Evolutionary conservation across 306 rosid genomes (phyloP), one percentile per base, ranked within the genome.

Genomic region (Malus fusca): DNA sequence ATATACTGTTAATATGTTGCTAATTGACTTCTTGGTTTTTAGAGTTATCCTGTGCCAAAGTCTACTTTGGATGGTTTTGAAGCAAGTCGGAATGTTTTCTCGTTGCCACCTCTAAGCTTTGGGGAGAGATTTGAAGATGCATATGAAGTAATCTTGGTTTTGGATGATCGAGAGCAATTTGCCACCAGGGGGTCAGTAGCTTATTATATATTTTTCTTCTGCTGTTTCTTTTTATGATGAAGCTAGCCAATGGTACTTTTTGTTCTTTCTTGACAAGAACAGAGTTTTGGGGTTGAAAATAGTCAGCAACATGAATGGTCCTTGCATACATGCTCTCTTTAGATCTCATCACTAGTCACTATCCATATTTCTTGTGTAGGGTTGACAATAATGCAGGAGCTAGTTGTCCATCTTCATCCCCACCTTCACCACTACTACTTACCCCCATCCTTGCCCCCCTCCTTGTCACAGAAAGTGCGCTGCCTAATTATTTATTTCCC

Each of bases 81-180:
- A 79, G 82, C 82, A 55, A 86, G 77, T 84, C 53, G 66, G 75
- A 90, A 75, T 75, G 48, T 83, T 78, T 85, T 92, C 77, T 89
- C 86, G 35, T 69, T 86, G 69, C 98, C 97, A 72, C 97, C 98
- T 33, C 81, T 94, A 87, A 81, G 85, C 85, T 82, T 84, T 37
- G 98, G 98, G n/a, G 97, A 94, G 83, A 90, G 84, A 80, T 94
- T 94, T 89, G 96, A 90, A 77, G 96, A 94, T 77, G 88, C 77
- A 18, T 94, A 92, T 84, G 90, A 86, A 72, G 85, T 94, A 31
- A 67, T 92, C 73, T 87, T 94, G 85, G 80, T 94, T 85, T 80
- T 94, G 85, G 98, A 94, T 84, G 87, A 92, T 76, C 89, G 98
- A 53, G 98, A 94, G 83, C 97, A 94, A 62, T 94, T 94, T 83